These are phyloP conservation scores for Rhizopogon salebrosus DNA, from an alignment of 768 basidiomycete species.

Conservation along the genomic window DNA sequence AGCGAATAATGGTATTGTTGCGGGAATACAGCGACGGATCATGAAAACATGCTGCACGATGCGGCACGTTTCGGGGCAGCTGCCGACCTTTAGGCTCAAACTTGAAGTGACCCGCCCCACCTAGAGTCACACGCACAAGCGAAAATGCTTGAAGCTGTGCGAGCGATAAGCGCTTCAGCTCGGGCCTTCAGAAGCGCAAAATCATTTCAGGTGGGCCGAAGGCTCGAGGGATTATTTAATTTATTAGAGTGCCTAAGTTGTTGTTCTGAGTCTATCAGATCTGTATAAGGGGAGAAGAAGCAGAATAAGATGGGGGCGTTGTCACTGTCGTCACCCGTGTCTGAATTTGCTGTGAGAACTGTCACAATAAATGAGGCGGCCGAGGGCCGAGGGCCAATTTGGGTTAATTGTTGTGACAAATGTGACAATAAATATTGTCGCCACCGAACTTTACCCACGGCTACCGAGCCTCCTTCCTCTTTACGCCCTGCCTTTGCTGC, in stretches of 20 bases:
- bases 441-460: constrained; percentile 21
- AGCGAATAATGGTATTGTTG: neutral
- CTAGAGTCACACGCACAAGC: neutral
- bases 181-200: neutral
- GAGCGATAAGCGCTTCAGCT: neutral
- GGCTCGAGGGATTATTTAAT: neutral
- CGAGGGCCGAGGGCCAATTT: constrained; percentile 3
- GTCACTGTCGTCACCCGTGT: neutral
- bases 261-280: neutral
- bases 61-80: neutral
- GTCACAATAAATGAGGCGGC: constrained; percentile 14
- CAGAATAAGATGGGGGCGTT: neutral
- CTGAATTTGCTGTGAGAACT: constrained; percentile 3
- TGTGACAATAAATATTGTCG: constrained; percentile 20
- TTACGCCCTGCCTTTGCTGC: constrained; percentile 10
- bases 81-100: neutral
- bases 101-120: neutral
- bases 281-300: neutral
- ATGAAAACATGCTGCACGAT: neutral
- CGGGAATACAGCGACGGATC: constrained; percentile 4
- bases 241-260: neutral
- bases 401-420: constrained; percentile 14
- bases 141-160: neutral
- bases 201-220: too few relatives aligned
- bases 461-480: constrained; percentile 19